Evolutionary conservation across 495 filamentous ascomycete species (phyloP), one percentile per base, ranked within the genome.

Genomic region (Gamarada debralockiae): DNA sequence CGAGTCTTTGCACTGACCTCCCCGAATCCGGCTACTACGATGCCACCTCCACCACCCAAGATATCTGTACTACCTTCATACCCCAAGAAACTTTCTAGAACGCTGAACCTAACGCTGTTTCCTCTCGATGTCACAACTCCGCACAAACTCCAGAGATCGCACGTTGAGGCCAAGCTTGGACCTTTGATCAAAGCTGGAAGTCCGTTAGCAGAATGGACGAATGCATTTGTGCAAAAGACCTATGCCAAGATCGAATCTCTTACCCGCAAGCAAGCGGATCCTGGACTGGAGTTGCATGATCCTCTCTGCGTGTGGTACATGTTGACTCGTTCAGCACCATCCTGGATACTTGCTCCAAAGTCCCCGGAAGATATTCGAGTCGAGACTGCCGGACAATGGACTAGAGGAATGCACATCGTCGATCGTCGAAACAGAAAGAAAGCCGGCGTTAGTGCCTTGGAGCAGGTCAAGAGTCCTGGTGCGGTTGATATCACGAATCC

Each of bases 321-420:
- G 61, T 67, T 95, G 37, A 84, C 83, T 0, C 65, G 67, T 31
- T 69, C 73, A 43, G 65, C 74, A 34, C 70, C 74, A 13, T 68
- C 67, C 13, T 81, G 78, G 78, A 73, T 70, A 63, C 55, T 71
- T 22, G 66, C 71, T 18, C 55, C 66, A 10, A 66, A 70, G 53
- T 55, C 41, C 3, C 74, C 68, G 17, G 71, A 80, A 65, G 93
- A 98, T 68, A 85, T 97, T 46, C 77, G 93, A 13, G 73, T 98
- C 21, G 93, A 98, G 66, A 89, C 88, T 1, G 65, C 76, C 25
- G 93, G 93, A 4, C 92, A 97, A 69, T 98, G 93, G 93, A 96
- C 92, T 47, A 74, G 86, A 38, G 93, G 93, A 2, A 89, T 90
- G 84, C 91, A 89, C 65, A 78, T 97, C 15, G 73, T 90, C 29